Base-by-base conservation (phyloP, 345 rosid species). In the Gossypium herbaceum region DNA sequence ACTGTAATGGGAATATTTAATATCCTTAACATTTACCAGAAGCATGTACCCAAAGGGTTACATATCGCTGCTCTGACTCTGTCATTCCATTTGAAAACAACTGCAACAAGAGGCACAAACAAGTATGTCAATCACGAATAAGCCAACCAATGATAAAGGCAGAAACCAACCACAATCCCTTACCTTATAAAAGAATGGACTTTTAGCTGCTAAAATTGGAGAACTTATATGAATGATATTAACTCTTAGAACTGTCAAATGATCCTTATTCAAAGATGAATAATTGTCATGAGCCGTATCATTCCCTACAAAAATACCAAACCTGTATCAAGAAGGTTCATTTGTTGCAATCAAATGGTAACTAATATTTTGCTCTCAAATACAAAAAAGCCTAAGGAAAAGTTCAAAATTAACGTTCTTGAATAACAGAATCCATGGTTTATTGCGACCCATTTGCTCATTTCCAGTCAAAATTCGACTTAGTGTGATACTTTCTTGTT, bases 141-240 rank as follows among this genome's bases (percentile, higher is more conserved):
- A 2, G 55, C 47, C 39, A 48, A 12, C 68, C 22, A 51, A 54
- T 41, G 12, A 72, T 1, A 64, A 63, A 81, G 39, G 20, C 43
- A 73, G 13, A 58, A 60, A 15, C 77, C 45, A 29, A 70, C 50
- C 59, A 75, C 45, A 19, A 16, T 22, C 20, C 12, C 68, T 65
- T 69, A 91, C 97, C 94, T 88, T 89, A 73, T 83, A 86, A 57
- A 94, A 94, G 80, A 91, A 91, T 0, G 90, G 92, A 62, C 97
- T 92, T 81, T 86, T 84, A 24, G 93, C 91, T 24, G 97, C 97
- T 81, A 92, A 84, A 74, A 92, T 84, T 2, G 89, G 85, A 64
- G 98, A 92, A 81, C 91, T 87, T 57, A 94, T 84, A 71, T 90
- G 91, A 62, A 94, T 9, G n/a, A 87, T 84, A 76, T 77, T 84